Base-by-base conservation (phyloP, 106 monocot genomes). In the Dendrobium chrysotoxum region DNA sequence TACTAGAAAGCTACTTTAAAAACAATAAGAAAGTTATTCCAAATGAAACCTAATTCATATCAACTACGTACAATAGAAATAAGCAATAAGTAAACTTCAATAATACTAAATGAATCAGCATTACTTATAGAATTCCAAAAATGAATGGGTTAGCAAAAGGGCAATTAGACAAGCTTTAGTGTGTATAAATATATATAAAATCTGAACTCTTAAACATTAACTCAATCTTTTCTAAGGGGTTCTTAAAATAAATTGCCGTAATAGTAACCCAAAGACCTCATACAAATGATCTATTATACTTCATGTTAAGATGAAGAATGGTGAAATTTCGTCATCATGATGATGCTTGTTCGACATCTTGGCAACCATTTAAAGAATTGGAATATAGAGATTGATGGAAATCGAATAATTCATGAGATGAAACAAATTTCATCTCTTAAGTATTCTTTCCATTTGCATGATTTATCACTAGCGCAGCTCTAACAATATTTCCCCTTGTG, bases 381-480 rank as follows among this genome's bases (percentile, higher is more conserved):
- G 2, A 13, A 70, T 1, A 30, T 25, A 20, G 30, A 70, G 30
- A 70, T 31, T 3, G 68, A 70, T 13, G 31, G 31, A 13, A 70
- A 30, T 25, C 31, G 31, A 70, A 1, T 70, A 70, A 70, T 30
- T 0, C 31, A 70, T 3, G 31, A 31, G 12, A 13, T 31, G 40
- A 40, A 73, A 38, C 12, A 38, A 73, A 18, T 73, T 9, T 5
- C 16, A 0, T 40, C 39, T 73, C n/a, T 81, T 79, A 57, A 65
- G 88, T 77, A 16, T 15, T 72, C 35, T 78, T 78, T 77, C 85
- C 81, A 75, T 44, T 86, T 64, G 42, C 66, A 10, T 78, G 88
- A 72, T 93, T 93, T 44, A 93, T 87, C 21, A 85, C 42, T 39
- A 90, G 85, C 38, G 93, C 93, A 21, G 93, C 90, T 85, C 85